A percentile compares a stretch with the other conserved stretches of the same genome.
Conservation (phyloP, 495 filamentous ascomycete species). For the Usnea hakonensis region DNA sequence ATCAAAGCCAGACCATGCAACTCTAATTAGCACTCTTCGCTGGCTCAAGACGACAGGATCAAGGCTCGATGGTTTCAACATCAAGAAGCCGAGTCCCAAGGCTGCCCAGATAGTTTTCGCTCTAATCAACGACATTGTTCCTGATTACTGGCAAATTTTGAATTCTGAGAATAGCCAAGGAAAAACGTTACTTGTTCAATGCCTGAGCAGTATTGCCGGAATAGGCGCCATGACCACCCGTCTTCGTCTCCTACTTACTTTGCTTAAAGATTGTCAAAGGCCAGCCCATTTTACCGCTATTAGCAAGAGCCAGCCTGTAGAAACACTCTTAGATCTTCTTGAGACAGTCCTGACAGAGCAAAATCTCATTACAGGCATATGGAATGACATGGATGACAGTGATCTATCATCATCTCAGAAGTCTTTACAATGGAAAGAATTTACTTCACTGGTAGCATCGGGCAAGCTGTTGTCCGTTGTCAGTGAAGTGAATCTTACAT, state of each 20-base stretch:
- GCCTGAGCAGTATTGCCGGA: constrained; percentile 64
- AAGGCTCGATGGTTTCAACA: constrained; percentile 41
- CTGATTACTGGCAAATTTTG: constrained; percentile 68
- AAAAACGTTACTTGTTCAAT: constrained; percentile 48
- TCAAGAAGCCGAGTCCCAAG: constrained; percentile 55
- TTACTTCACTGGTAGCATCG: constrained; percentile 55
- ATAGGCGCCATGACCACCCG: constrained; percentile 59
- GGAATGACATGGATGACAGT: constrained; percentile 33
- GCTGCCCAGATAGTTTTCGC: constrained; percentile 62
- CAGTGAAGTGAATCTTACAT: constrained; percentile 64
- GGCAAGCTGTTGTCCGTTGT: constrained; percentile 63
- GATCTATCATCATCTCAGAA: constrained; percentile 26
- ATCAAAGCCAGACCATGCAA: constrained; percentile 53
- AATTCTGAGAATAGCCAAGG: constrained; percentile 30
- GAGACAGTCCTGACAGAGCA: constrained; percentile 50
- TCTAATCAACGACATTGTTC: constrained; percentile 61
- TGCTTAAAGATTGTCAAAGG: constrained; percentile 37
- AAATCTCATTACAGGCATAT: constrained; percentile 47
- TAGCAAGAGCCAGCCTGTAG: constrained; percentile 10
- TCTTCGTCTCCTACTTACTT: constrained; percentile 46
- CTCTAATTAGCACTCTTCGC: constrained; percentile 44
- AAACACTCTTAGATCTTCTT: constrained; percentile 39
- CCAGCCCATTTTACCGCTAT: neutral
- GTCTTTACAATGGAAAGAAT: constrained; percentile 57
- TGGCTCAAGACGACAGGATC: constrained; percentile 42